Evolutionary conservation across 2,329 filamentous ascomycete species (phyloP).

Genomic region (Xylariaceae sp.): DNA sequence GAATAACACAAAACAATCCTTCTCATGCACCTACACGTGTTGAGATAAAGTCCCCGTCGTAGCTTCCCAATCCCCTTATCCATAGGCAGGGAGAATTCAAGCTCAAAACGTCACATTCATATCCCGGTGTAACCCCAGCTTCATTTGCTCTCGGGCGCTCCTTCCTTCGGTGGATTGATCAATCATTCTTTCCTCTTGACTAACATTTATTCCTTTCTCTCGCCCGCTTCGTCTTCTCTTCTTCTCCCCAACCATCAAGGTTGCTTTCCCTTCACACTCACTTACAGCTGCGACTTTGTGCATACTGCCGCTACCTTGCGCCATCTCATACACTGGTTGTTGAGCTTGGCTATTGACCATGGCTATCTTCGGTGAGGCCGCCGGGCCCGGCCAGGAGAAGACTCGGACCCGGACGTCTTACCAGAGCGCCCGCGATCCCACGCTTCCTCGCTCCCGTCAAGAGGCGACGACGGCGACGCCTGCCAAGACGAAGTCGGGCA

Average conservation of each 20-base stretch:
- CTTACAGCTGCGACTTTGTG: neutral
- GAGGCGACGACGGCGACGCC: conserved; percentile 11
- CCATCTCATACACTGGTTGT: neutral
- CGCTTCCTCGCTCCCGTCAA: conserved; percentile 27
- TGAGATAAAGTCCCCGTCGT: neutral
- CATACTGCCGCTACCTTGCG: too few relatives aligned
- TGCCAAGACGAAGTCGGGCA: conserved; percentile 2
- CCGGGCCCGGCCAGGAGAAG: conserved; percentile 20
- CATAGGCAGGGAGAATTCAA: neutral
- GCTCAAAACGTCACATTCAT: neutral
- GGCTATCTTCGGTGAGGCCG: conserved; percentile 4
- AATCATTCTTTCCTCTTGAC: neutral
- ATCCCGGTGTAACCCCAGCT: neutral
- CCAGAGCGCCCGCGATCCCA: conserved; percentile 20
- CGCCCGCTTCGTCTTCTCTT: neutral
- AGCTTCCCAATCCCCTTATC: neutral
- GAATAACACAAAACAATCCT: too few relatives aligned
- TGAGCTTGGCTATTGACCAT: neutral
- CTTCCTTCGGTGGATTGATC: neutral
- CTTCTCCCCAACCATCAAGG: neutral
- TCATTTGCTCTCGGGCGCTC: neutral
- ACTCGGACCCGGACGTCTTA: conserved; percentile 13
- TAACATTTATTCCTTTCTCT: neutral
- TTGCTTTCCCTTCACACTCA: neutral
- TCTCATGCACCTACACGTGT: neutral